Conservation (phyloP, 352 stramenopile genomes). For the Phytophthora ramorum region DNA sequence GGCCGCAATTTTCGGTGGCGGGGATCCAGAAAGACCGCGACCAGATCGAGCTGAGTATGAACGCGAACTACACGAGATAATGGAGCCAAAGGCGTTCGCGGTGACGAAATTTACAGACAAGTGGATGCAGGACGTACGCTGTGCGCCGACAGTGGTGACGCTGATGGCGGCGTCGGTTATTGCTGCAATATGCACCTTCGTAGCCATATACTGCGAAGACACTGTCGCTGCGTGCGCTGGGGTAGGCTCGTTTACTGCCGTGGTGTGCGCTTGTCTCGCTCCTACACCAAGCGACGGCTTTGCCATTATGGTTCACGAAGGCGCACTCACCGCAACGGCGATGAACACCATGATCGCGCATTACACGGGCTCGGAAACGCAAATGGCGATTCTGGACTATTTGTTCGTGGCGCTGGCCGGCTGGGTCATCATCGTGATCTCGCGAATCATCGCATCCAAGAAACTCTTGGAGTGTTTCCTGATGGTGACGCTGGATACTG, state of each 20-base stretch:
- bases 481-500: constrained; percentile 60
- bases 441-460: constrained; percentile 61
- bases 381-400: constrained; percentile 62
- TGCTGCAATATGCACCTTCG: constrained; percentile 8
- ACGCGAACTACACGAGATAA: constrained; percentile 28
- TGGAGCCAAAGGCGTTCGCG: constrained; percentile 36
- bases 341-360: constrained; percentile 71
- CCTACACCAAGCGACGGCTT: constrained; percentile 46
- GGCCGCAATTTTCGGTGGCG: constrained; percentile 16
- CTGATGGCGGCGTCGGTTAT: constrained; percentile 24
- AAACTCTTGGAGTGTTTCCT: constrained; percentile 62
- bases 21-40: constrained; percentile 20
- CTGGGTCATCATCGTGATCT: constrained; percentile 58
- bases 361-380: constrained; percentile 40
- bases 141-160: constrained; percentile 5
- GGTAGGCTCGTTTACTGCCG: constrained; percentile 32
- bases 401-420: constrained; percentile 65
- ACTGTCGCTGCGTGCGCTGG: constrained; percentile 38
- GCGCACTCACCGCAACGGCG: constrained; percentile 58
- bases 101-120: constrained; percentile 37
- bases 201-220: constrained; percentile 34
- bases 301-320: constrained; percentile 58
- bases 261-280: constrained; percentile 54
- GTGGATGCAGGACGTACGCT: constrained; percentile 28
- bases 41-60: constrained; percentile 24